phyloP scores from a whole-genome alignment of 2,329 filamentous ascomycete species.

The Elsinoe batatas region DNA sequence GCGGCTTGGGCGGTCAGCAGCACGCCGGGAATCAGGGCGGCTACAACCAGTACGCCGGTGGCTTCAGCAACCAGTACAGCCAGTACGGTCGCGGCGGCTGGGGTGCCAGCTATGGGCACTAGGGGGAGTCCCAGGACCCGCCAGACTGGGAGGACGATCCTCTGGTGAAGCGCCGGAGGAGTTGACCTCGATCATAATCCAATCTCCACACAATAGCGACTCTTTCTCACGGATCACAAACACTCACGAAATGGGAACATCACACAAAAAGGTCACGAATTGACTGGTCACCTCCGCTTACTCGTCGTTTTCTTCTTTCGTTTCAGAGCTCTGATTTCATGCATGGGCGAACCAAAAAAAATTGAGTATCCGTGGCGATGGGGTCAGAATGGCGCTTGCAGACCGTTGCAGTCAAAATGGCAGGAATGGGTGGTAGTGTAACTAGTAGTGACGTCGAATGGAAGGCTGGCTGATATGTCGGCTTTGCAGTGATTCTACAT shows the following conservation, averaged over 20 bases:
- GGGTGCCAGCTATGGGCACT: slow-evolving; percentile 26
- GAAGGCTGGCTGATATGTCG: not conserved
- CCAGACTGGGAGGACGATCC: not conserved
- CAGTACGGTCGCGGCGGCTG: slow-evolving; percentile 24
- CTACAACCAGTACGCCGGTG: slow-evolving; percentile 29
- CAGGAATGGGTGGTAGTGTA: not conserved
- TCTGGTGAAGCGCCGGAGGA: not conserved
- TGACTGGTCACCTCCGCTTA: not conserved
- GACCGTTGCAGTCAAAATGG: not conserved
- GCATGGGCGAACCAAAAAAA: not conserved
- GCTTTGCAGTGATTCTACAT: not conserved
- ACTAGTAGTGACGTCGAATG: not conserved
- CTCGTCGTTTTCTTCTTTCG: slow-evolving; percentile 4
- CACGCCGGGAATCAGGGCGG: slow-evolving; percentile 37
- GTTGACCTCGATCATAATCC: not conserved
- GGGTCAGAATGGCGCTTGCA: not conserved
- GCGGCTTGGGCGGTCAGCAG: slow-evolving; percentile 41
- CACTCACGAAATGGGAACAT: not conserved
- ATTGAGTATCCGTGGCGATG: not conserved
- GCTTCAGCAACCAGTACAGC: slow-evolving; percentile 27
- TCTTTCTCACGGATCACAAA: not conserved
- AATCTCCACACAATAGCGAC: not conserved
- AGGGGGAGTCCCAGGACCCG: slow-evolving; percentile 13
- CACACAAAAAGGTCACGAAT: not conserved
- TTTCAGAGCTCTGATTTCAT: not conserved